Evolutionary conservation across 2,329 filamentous ascomycete genomes (phyloP), one percentile per base, ranked within the genome.

Genomic region (Colletotrichum sp.): DNA sequence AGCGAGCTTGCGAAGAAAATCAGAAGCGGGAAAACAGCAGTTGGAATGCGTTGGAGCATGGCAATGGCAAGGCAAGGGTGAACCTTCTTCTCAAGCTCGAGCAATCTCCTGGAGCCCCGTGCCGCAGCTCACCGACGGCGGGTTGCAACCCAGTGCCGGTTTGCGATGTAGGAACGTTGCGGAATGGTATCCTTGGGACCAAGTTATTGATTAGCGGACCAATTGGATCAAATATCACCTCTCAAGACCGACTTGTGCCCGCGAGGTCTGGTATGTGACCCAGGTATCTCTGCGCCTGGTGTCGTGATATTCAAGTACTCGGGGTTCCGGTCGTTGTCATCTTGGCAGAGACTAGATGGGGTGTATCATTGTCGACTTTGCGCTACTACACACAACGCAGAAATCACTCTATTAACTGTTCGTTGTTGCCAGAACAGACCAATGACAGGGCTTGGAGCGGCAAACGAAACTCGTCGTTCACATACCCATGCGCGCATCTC

Each of bases 401-500:
- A 19, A 39, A 49, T 52, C 44, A 22, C 44, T 22, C 44, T 52
- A 27, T n/a, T 36, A 15, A 39, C 22, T 44, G 30, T 39, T 29
- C 25, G 44, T 36, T 5, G 22, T 30, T 61, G 59, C 16, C 11
- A 8, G 15, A 44, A 30, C 34, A 62, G 25, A 32, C 64, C 65
- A 65, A 69, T 57, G 16, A 72, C 16, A 27, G 22, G 64, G 44
- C 29, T 39, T 16, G 39, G 39, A 61, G 70, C n/a, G 22, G 30
- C 49, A 69, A 74, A 69, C 59, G 29, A 73, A 65, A 74, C 64
- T 59, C 16, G 64, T 61, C 34, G 30, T 63, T 15, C 34, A 59
- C 59, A 61, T 61, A 39, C 70, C 73, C 73, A 69, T 76, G 70
- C 25, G 59, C 70, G 61, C 70, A 73, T 69, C 69, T 36, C 49